phyloP scores from a whole-genome alignment of 208 protist genomes.

The Trichomonas gallinae region DNA sequence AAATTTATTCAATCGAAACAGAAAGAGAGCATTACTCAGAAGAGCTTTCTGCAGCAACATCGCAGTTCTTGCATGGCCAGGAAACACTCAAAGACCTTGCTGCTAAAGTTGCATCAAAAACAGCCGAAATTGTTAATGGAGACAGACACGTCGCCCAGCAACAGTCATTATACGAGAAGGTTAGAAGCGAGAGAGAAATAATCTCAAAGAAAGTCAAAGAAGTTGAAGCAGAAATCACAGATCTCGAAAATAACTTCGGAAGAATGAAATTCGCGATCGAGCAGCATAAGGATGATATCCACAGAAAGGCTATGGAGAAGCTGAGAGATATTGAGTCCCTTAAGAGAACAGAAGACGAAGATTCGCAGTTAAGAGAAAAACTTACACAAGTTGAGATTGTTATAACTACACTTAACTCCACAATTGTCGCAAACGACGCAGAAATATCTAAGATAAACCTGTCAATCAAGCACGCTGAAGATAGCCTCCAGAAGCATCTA shows the following conservation, averaged over 20 bases:
- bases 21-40: background rate
- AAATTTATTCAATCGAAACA: background rate
- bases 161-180: background rate
- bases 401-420: background rate
- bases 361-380: background rate
- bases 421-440: background rate
- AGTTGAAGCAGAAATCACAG: background rate
- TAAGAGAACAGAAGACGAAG: background rate
- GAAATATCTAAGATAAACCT: background rate
- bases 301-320: background rate
- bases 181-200: background rate
- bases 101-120: background rate
- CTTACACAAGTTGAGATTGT: background rate
- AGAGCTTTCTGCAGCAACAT: background rate
- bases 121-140: background rate
- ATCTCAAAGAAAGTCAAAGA: background rate
- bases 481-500: background rate
- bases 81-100: background rate
- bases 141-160: background rate
- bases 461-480: background rate
- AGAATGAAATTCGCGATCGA: constrained; percentile 1
- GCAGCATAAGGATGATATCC: constrained; percentile 13
- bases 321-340: background rate
- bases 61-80: background rate
- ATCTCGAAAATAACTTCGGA: background rate